phyloP scores from a whole-genome alignment of 2,329 filamentous ascomycete species.

The Arthrobotrys conoides region DNA sequence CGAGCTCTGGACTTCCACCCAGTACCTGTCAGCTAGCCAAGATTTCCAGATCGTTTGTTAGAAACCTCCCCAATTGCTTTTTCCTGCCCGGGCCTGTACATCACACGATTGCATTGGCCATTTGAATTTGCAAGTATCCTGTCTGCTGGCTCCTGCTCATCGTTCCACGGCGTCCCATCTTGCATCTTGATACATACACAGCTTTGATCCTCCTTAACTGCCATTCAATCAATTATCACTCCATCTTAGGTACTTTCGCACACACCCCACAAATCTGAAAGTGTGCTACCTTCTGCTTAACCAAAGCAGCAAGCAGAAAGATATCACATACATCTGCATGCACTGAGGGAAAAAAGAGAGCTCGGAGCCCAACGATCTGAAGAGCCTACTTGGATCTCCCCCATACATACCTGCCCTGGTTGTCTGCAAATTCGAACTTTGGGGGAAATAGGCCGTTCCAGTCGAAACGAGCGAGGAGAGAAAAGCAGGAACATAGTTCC shows the following conservation, averaged over 20 bases:
- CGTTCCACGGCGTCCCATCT: slow-evolving; percentile 56
- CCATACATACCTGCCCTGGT: slow-evolving; percentile 41
- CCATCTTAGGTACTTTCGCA: slow-evolving; percentile 13
- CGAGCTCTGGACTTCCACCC: too few relatives aligned
- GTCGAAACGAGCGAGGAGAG: slow-evolving; percentile 40
- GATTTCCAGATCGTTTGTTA: background rate
- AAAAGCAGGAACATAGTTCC: slow-evolving; percentile 59
- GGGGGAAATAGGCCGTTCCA: background rate
- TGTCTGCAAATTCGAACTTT: slow-evolving; percentile 8
- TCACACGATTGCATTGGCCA: background rate
- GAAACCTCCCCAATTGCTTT: slow-evolving; percentile 40
- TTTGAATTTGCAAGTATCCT: slow-evolving; percentile 9
- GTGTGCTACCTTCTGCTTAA: slow-evolving; percentile 58
- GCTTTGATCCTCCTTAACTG: slow-evolving; percentile 35
- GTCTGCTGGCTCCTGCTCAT: slow-evolving; percentile 29
- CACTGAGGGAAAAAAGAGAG: slow-evolving; percentile 53
- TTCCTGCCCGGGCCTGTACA: slow-evolving; percentile 21
- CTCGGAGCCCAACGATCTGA: slow-evolving; percentile 58
- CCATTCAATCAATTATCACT: background rate
- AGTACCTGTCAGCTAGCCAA: background rate
- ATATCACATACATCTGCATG: slow-evolving; percentile 44
- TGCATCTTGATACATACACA: slow-evolving; percentile 49
- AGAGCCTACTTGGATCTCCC: slow-evolving; percentile 50
- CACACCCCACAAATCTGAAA: slow-evolving; percentile 38
- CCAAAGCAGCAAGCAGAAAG: slow-evolving; percentile 31